These are phyloP conservation scores for Podospora conica DNA, from an alignment of 495 filamentous ascomycete genomes.

Conservation along the genomic window DNA sequence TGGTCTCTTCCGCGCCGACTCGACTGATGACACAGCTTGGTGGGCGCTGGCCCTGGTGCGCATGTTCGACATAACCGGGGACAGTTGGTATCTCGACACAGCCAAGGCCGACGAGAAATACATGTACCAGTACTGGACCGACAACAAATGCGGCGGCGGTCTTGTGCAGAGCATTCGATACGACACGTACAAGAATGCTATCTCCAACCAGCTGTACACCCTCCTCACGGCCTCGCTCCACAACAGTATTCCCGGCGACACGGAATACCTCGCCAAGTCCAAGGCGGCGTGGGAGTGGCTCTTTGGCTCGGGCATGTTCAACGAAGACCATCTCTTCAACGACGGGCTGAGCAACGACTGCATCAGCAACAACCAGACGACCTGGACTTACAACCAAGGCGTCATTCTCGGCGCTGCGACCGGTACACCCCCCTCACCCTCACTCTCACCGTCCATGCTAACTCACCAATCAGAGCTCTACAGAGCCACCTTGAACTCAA, in stretches of 20 bases:
- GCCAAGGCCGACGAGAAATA: conserved; percentile 52
- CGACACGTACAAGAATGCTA: conserved; percentile 55
- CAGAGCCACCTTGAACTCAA: conserved; percentile 14
- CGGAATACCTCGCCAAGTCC: conserved; percentile 49
- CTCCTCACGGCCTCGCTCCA: conserved; percentile 58
- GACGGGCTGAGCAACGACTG: conserved; percentile 56
- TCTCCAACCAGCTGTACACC: conserved; percentile 67
- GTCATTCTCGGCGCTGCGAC: conserved; percentile 63
- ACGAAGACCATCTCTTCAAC: conserved; percentile 53
- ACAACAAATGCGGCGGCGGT: conserved; percentile 50
- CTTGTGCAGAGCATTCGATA: conserved; percentile 54
- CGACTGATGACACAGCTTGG: conserved; percentile 64
- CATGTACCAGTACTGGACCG: conserved; percentile 52
- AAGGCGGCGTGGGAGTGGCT: conserved; percentile 61
- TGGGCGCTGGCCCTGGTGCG: conserved; percentile 61
- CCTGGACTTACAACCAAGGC: conserved; percentile 72
- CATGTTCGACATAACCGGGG: conserved; percentile 54
- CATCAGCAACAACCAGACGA: conserved; percentile 52
- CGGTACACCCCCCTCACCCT: conserved; percentile 34
- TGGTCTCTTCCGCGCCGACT: conserved; percentile 47
- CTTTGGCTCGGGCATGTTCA: conserved; percentile 54
- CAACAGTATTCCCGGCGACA: conserved; percentile 49
- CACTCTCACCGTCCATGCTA: neutral
- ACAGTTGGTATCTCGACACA: conserved; percentile 45
- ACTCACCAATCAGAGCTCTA: conserved; percentile 16